Evolutionary conservation across 2,329 filamentous ascomycete species (phyloP).

Genomic region (Dothideomycetidae sp.): DNA sequence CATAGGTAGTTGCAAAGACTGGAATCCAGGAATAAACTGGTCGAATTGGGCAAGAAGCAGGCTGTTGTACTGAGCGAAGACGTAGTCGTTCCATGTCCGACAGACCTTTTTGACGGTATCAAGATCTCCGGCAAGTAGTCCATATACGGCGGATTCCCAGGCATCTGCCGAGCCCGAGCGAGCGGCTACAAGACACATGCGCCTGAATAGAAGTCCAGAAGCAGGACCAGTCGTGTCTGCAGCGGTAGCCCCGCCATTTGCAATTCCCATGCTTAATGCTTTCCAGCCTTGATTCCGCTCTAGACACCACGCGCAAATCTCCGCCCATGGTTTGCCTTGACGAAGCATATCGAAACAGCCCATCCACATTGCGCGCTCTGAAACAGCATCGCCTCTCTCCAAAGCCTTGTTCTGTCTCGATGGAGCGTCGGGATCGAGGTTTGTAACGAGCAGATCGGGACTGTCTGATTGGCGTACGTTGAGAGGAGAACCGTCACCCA

Average conservation of each 20-base stretch:
- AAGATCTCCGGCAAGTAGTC: constrained; percentile 73
- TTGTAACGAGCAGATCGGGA: constrained; percentile 58
- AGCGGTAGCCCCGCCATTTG: constrained; percentile 34
- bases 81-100: constrained; percentile 67
- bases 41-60: constrained; percentile 69
- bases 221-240: constrained; percentile 26
- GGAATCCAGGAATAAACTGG: constrained; percentile 42
- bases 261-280: constrained; percentile 63
- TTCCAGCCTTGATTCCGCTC: constrained; percentile 82
- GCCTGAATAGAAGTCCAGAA: constrained; percentile 49
- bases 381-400: constrained; percentile 71
- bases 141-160: constrained; percentile 83
- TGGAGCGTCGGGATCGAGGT: constrained; percentile 84
- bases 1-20: constrained; percentile 11
- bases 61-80: constrained; percentile 83
- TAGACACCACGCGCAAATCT: constrained; percentile 73
- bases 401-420: constrained; percentile 63
- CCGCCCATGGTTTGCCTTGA: constrained; percentile 58
- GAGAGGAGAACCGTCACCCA: constrained; percentile 40
- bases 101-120: constrained; percentile 63
- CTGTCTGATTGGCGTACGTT: constrained; percentile 31
- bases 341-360: constrained; percentile 89
- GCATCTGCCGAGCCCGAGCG: constrained; percentile 52
- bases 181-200: constrained; percentile 61
- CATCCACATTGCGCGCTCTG: constrained; percentile 82